A percentile compares a stretch with the other conserved stretches of the same genome.
Conservation (phyloP, 1,284 basidiomycete genomes). For the Leccinum angustisporum region DNA sequence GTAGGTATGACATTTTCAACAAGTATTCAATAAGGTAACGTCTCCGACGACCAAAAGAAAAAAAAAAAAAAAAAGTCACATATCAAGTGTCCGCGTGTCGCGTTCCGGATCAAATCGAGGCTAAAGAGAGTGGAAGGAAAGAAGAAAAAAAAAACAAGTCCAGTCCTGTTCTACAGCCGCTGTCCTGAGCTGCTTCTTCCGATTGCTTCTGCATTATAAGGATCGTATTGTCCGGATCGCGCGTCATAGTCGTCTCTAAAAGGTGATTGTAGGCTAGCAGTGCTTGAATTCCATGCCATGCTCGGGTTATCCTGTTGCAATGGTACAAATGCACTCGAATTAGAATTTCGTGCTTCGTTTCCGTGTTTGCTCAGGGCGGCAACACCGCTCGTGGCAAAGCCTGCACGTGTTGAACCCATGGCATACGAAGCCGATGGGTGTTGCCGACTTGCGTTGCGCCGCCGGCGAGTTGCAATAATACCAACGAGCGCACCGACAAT, state of each 20-base stretch:
- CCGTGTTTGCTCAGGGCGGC: constrained; percentile 23
- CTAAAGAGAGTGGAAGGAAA: neutral
- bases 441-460: constrained; percentile 38
- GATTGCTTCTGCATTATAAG: constrained; percentile 27
- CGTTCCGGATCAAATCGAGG: neutral
- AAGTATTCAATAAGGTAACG: constrained; percentile 3
- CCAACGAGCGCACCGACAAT: constrained; percentile 50
- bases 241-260: constrained; percentile 45
- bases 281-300: constrained; percentile 52
- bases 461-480: constrained; percentile 45
- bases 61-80: neutral
- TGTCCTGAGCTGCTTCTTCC: constrained; percentile 29
- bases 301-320: constrained; percentile 55
- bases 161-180: constrained; percentile 23
- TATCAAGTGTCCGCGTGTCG: constrained; percentile 8
- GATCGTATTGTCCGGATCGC: constrained; percentile 30
- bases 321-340: constrained; percentile 60
- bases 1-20: constrained; percentile 1
- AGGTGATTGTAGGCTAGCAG: constrained; percentile 38
- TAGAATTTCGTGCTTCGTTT: constrained; percentile 38
- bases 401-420: constrained; percentile 36
- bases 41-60: constrained; percentile 2
- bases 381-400: constrained; percentile 27
- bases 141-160: neutral
- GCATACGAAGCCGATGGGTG: constrained; percentile 38